A percentile compares a stretch with the other conserved stretches of the same genome.
These are phyloP conservation scores for Fusarium papillatum DNA, from an alignment of 2,329 filamentous ascomycete genomes.

Conservation along the genomic window DNA sequence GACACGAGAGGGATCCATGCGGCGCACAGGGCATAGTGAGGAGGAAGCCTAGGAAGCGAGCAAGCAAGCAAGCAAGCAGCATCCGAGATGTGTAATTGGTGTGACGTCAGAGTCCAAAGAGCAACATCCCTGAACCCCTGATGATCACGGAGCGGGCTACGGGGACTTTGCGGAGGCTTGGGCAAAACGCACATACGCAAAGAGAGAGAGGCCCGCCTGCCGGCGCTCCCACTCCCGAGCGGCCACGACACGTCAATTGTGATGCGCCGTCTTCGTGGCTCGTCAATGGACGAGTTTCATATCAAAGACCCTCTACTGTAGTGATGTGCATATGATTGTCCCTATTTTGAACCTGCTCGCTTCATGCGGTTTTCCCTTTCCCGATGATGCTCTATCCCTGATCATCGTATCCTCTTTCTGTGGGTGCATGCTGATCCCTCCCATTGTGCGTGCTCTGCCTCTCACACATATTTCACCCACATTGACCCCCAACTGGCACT, in stretches of 20 bases:
- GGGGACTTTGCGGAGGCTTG: conserved; percentile 14
- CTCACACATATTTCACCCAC: conserved; percentile 16
- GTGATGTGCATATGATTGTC: conserved; percentile 36
- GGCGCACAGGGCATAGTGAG: background rate
- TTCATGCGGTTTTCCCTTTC: conserved; percentile 10
- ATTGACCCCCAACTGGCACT: conserved; percentile 3
- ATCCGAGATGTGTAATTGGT: conserved; percentile 9
- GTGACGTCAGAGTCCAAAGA: conserved; percentile 32
- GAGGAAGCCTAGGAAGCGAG: background rate
- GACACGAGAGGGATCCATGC: conserved; percentile 12
- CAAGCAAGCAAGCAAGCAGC: background rate
- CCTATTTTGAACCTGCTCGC: conserved; percentile 28
- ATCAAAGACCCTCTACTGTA: conserved; percentile 8
- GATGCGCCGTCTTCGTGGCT: conserved; percentile 29
- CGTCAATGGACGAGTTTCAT: conserved; percentile 14
- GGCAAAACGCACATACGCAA: background rate
- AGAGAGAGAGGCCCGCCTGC: background rate
- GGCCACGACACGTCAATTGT: conserved; percentile 30
- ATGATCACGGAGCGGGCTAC: conserved; percentile 28
- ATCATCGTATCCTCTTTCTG: conserved; percentile 13
- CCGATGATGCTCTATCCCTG: conserved; percentile 22
- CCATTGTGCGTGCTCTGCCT: conserved; percentile 4
- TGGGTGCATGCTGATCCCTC: conserved; percentile 8
- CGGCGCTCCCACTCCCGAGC: conserved; percentile 3
- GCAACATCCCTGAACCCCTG: conserved; percentile 30